Conservation (phyloP, 805 yeast species). For the Yarrowia alimentaria region DNA sequence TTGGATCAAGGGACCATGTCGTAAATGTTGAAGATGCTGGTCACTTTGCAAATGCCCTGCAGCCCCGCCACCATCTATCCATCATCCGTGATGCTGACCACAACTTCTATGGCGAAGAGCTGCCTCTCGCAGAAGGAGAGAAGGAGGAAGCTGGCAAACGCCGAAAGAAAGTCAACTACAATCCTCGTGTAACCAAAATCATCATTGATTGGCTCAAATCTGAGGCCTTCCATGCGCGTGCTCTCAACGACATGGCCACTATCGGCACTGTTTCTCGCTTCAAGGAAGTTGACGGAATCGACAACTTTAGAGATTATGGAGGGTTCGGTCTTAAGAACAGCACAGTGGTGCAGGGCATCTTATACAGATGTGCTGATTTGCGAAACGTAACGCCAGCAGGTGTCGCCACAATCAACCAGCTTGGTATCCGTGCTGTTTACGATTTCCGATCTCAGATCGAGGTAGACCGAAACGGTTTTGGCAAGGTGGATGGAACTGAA, state of each 20-base stretch:
- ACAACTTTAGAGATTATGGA: slow-evolving; percentile 77
- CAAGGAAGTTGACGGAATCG: slow-evolving; percentile 63
- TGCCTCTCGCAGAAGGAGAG: slow-evolving; percentile 27
- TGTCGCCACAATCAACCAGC: slow-evolving; percentile 37
- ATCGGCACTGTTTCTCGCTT: slow-evolving; percentile 53
- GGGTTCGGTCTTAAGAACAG: slow-evolving; percentile 54
- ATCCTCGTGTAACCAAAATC: slow-evolving; percentile 49
- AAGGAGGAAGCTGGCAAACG: slow-evolving; percentile 41
- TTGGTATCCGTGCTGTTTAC: slow-evolving; percentile 56
- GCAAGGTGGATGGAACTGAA: slow-evolving; percentile 47
- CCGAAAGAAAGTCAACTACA: slow-evolving; percentile 53
- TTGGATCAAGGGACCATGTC: slow-evolving; percentile 65
- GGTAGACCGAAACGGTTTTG: slow-evolving; percentile 43
- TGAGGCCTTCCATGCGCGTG: slow-evolving; percentile 53
- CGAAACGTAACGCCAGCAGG: slow-evolving; percentile 55
- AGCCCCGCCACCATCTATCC: slow-evolving; percentile 53
- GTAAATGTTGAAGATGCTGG: slow-evolving; percentile 66
- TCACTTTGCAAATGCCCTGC: slow-evolving; percentile 55
- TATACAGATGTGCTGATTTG: slow-evolving; percentile 66
- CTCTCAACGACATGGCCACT: slow-evolving; percentile 42
- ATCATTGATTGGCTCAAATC: slow-evolving; percentile 50
- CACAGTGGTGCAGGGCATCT: slow-evolving; percentile 48
- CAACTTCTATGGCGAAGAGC: slow-evolving; percentile 59
- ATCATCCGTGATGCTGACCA: slow-evolving; percentile 75
- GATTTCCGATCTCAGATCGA: slow-evolving; percentile 69